phyloP scores from a whole-genome alignment of 805 yeast genomes.

The Sungouiozyma ichnusensis region DNA sequence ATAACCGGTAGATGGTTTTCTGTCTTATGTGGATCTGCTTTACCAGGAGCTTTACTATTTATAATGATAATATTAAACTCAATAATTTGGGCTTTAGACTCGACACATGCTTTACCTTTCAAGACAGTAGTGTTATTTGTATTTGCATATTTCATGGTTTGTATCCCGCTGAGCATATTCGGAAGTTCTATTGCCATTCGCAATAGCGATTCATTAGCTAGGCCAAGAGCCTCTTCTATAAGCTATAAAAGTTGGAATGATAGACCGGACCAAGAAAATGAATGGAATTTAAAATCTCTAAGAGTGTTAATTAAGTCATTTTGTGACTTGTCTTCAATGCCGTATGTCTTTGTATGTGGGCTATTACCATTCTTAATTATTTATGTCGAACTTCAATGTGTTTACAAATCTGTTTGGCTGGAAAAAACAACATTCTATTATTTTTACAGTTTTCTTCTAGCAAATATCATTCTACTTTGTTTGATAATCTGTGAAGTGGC shows the following conservation, averaged over 20 bases:
- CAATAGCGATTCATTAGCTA: not conserved
- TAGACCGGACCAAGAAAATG: not conserved
- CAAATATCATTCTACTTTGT: constrained; percentile 47
- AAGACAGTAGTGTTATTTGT: constrained; percentile 57
- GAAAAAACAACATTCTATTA: constrained; percentile 71
- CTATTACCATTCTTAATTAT: constrained; percentile 68
- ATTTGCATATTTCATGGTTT: constrained; percentile 50
- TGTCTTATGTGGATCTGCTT: constrained; percentile 37
- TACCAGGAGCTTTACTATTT: constrained; percentile 39
- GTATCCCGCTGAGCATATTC: constrained; percentile 61
- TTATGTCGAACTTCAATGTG: constrained; percentile 65
- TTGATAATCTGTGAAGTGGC: constrained; percentile 63
- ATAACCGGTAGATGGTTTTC: constrained; percentile 20
- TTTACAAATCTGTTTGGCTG: constrained; percentile 69
- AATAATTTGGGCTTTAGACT: constrained; percentile 65
- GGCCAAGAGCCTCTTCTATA: not conserved
- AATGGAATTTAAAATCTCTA: not conserved
- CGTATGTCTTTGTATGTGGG: constrained; percentile 35
- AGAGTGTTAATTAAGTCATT: not conserved
- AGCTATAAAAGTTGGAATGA: not conserved
- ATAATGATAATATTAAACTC: constrained; percentile 49
- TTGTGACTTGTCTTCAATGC: constrained; percentile 3
- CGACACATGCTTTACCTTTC: constrained; percentile 70
- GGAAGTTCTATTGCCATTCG: constrained; percentile 42
- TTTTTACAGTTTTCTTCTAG: constrained; percentile 66